Evolutionary conservation across 1,284 basidiomycete genomes (phyloP).

Genomic region (Sanghuangporus weigelae): DNA sequence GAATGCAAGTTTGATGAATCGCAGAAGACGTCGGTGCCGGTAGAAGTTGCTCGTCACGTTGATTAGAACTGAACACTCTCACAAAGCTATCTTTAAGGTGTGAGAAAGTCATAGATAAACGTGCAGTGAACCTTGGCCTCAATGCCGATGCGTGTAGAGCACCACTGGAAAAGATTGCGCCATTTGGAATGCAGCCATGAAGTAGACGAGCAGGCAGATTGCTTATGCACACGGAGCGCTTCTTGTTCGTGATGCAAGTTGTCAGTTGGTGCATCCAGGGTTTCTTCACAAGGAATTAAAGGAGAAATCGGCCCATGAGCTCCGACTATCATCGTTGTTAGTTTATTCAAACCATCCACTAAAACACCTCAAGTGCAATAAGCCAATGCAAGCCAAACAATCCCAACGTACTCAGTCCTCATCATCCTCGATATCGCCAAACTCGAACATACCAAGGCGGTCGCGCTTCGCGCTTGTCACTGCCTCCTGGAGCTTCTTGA

Average conservation of each 20-base stretch:
- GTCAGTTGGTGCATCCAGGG: not conserved
- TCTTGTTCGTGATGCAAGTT: not conserved
- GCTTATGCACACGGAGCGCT: no score
- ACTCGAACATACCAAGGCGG: constrained; percentile 84
- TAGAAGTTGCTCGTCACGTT: not conserved
- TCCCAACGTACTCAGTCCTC: constrained; percentile 25
- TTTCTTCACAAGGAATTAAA: not conserved
- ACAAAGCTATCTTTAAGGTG: no score
- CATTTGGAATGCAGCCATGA: no score
- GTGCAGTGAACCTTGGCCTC: no score
- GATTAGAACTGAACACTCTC: no score
- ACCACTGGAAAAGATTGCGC: no score
- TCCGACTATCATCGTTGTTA: not conserved
- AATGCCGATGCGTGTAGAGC: no score
- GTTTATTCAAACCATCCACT: not conserved
- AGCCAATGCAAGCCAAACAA: not conserved
- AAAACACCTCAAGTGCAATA: not conserved
- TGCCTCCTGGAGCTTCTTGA: constrained; percentile 62
- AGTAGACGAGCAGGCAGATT: no score
- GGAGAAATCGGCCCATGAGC: not conserved
- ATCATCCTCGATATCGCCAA: constrained; percentile 78
- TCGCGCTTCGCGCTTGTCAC: constrained; percentile 66
- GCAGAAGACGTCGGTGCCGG: not conserved
- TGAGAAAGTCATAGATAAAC: no score
- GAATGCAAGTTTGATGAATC: not conserved